Conservation (phyloP, 768 basidiomycete species). For the Fibroporia radiculosa region DNA sequence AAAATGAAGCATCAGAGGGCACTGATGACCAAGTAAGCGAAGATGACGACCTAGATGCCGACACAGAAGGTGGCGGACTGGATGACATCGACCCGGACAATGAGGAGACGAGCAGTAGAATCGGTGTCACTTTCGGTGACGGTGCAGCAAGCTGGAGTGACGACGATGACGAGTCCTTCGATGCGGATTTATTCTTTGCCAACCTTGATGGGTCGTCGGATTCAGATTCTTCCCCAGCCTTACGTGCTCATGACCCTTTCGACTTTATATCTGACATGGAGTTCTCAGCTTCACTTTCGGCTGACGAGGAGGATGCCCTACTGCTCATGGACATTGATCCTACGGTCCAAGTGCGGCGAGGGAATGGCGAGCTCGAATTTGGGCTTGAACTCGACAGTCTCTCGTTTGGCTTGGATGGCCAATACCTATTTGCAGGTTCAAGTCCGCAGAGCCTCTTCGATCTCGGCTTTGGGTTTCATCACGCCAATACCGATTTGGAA, state of each 20-base stretch:
- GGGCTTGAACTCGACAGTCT: constrained; percentile 21
- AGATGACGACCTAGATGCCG: constrained; percentile 21
- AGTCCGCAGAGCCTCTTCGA: constrained; percentile 8
- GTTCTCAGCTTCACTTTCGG: constrained; percentile 14
- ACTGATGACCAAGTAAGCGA: constrained; percentile 42
- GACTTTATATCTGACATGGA: constrained; percentile 20
- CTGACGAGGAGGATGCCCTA: constrained; percentile 21
- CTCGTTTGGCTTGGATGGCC: constrained; percentile 20
- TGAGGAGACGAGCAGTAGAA: constrained; percentile 22
- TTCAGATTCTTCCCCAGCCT: constrained; percentile 40
- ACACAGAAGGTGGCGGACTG: constrained; percentile 23
- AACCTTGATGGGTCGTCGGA: constrained; percentile 59
- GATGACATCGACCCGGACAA: constrained; percentile 18
- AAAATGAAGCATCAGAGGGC: constrained; percentile 33
- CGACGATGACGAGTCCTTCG: constrained; percentile 68
- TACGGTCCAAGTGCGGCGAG: constrained; percentile 18
- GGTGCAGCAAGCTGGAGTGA: constrained; percentile 75
- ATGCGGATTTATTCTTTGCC: constrained; percentile 80
- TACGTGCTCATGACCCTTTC: constrained; percentile 32
- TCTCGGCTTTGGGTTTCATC: constrained; percentile 20
- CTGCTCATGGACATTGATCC: constrained; percentile 22
- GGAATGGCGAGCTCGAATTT: constrained; percentile 18
- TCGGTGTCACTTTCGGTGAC: constrained; percentile 43
- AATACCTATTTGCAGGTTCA: constrained; percentile 13
- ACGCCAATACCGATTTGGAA: constrained; percentile 30